Evolutionary conservation across 2,329 filamentous ascomycete species (phyloP).

Genomic region (Fusarium sp.): DNA sequence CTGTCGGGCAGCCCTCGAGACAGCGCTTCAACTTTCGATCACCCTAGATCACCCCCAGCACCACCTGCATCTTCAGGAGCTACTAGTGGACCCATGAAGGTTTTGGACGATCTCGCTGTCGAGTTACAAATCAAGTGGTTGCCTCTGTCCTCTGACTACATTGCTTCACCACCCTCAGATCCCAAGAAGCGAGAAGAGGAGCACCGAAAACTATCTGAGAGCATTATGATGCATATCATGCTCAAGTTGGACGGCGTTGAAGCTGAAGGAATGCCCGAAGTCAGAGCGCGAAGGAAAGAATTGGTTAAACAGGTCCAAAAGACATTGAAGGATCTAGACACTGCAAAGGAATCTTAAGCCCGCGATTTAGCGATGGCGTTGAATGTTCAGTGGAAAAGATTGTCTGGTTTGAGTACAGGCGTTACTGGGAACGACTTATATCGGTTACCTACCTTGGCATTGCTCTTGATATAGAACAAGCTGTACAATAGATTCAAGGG

Average conservation of each 20-base stretch:
- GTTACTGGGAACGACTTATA: constrained; percentile 39
- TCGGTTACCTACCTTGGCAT: constrained; percentile 26
- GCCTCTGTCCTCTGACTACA: constrained; percentile 75
- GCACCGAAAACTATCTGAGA: constrained; percentile 81
- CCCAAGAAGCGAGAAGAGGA: constrained; percentile 78
- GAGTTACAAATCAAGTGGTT: constrained; percentile 75
- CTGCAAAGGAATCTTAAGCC: constrained; percentile 47
- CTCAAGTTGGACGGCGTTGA: constrained; percentile 84
- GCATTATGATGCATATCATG: constrained; percentile 79
- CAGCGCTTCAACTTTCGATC: constrained; percentile 57
- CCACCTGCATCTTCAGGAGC: constrained; percentile 47
- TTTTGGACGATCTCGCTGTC: constrained; percentile 74
- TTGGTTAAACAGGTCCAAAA: constrained; percentile 79
- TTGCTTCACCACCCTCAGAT: constrained; percentile 72
- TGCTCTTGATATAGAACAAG: constrained; percentile 47
- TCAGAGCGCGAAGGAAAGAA: constrained; percentile 76
- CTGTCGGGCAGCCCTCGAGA: constrained; percentile 60
- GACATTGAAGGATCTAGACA: constrained; percentile 75
- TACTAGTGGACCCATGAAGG: constrained; percentile 60
- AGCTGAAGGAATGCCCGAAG: constrained; percentile 75
- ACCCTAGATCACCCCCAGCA: constrained; percentile 43
- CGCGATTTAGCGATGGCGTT: constrained; percentile 17
- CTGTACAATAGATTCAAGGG: constrained; percentile 49
- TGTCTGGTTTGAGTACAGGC: constrained; percentile 41
- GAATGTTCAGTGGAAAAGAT: constrained; percentile 25